Conservation (phyloP, 2,329 filamentous ascomycete genomes). For the Trichoderma endophyticum region DNA sequence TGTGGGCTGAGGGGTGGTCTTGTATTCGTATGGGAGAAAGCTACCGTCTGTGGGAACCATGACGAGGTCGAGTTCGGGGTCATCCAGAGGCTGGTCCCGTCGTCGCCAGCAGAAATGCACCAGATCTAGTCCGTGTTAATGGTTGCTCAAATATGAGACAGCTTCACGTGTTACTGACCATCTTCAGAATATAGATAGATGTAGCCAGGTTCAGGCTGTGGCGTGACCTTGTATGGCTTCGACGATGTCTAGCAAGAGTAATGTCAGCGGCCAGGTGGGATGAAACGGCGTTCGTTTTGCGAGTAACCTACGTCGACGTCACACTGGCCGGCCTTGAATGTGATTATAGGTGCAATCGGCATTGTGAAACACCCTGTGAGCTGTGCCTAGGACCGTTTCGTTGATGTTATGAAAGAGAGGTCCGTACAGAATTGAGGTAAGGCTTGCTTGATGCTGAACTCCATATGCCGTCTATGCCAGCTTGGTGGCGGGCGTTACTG, state of each 20-base stretch:
- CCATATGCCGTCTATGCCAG: conserved; percentile 1
- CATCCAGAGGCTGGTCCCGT: conserved; percentile 64
- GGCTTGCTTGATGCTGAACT: not conserved
- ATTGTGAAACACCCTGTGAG: conserved; percentile 44
- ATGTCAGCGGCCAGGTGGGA: conserved; percentile 22
- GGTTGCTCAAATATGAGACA: not conserved
- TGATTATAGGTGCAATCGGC: conserved; percentile 83
- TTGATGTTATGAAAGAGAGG: not conserved
- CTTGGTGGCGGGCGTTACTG: conserved; percentile 3
- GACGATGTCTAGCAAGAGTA: conserved; percentile 38
- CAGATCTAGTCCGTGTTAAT: conserved; percentile 56
- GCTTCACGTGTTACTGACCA: conserved; percentile 47
- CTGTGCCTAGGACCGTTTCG: not conserved
- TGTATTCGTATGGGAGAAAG: conserved; percentile 76
- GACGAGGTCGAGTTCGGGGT: conserved; percentile 82
- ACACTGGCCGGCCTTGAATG: conserved; percentile 93
- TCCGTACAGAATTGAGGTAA: not conserved
- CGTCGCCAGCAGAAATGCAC: conserved; percentile 97
- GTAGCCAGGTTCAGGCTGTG: conserved; percentile 73
- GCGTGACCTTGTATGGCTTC: conserved; percentile 68
- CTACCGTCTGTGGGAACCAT: conserved; percentile 89
- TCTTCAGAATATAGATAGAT: conserved; percentile 92
- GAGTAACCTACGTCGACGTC: conserved; percentile 66
- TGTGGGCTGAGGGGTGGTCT: conserved; percentile 52
- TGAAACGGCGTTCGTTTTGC: conserved; percentile 6